Percentiles rank a stretch among this genome's conserved stretches.
These are phyloP conservation scores for Saprolegnia parasitica DNA, from an alignment of 352 stramenopile species.

Conservation along the genomic window DNA sequence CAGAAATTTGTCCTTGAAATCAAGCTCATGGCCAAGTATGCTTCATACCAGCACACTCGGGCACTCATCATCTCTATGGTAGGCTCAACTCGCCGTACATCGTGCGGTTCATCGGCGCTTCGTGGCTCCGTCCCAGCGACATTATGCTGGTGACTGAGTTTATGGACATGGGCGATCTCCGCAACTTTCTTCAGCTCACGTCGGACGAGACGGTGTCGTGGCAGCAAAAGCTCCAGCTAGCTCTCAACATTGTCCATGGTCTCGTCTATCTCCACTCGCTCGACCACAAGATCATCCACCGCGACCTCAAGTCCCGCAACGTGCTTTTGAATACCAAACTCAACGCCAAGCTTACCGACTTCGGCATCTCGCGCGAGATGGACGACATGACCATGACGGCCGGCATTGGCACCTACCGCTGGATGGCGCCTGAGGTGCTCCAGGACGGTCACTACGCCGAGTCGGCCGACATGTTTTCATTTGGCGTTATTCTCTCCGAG, in stretches of 20 bases:
- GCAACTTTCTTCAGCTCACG: constrained; percentile 8
- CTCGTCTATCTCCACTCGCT: constrained; percentile 20
- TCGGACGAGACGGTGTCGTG: neutral
- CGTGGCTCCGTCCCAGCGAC: constrained; percentile 2
- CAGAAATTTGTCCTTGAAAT: constrained; percentile 22
- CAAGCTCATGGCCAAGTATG: constrained; percentile 22
- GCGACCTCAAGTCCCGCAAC: constrained; percentile 24
- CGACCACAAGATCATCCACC: constrained; percentile 16
- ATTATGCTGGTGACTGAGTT: constrained; percentile 29
- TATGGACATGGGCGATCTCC: constrained; percentile 28
- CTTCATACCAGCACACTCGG: neutral
- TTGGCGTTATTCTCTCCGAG: constrained; percentile 18
- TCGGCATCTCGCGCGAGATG: constrained; percentile 12
- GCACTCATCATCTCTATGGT: neutral
- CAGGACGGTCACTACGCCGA: constrained; percentile 17
- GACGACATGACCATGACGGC: constrained; percentile 23
- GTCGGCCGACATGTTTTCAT: constrained; percentile 15
- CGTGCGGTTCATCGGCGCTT: constrained; percentile 25
- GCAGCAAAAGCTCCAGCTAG: constrained; percentile 15
- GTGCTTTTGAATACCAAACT: constrained; percentile 13
- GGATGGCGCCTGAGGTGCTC: constrained; percentile 23
- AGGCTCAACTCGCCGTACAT: constrained; percentile 12
- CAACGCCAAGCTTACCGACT: constrained; percentile 20
- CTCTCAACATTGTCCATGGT: constrained; percentile 7
- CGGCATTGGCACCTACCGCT: constrained; percentile 22